Conservation (phyloP, 768 basidiomycete genomes). For the Termitomyces sp. region DNA sequence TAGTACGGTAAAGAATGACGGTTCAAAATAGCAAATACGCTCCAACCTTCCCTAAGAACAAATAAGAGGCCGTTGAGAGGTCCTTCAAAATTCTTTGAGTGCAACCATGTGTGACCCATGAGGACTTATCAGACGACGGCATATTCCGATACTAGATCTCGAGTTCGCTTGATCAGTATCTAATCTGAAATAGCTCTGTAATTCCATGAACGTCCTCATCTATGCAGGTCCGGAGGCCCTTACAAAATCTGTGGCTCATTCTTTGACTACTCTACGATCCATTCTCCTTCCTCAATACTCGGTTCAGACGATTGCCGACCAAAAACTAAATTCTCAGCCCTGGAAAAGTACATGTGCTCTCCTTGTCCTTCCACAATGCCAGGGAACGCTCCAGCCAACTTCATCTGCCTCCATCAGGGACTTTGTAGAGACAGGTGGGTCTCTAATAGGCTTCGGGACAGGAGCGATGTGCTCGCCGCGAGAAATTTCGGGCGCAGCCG, state of each 20-base stretch:
- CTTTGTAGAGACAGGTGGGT: constrained; percentile 68
- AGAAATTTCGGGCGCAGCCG: constrained; percentile 17
- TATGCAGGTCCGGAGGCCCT: constrained; percentile 63
- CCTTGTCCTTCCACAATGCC: constrained; percentile 70
- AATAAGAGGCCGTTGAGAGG: no score
- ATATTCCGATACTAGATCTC: background rate
- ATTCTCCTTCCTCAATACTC: constrained; percentile 74
- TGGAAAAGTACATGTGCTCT: constrained; percentile 77
- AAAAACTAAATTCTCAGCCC: constrained; percentile 60
- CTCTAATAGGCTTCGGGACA: constrained; percentile 61
- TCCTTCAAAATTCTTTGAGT: background rate
- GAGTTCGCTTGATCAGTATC: background rate
- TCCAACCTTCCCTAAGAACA: no score
- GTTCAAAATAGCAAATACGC: background rate
- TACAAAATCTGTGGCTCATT: constrained; percentile 37
- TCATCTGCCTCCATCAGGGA: constrained; percentile 45
- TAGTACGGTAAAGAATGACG: no score
- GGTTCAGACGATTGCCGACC: constrained; percentile 62
- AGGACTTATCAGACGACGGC: no score
- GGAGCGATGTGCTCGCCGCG: constrained; percentile 43
- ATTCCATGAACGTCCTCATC: constrained; percentile 74
- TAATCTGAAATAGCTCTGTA: background rate
- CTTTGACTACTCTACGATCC: constrained; percentile 44
- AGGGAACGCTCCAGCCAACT: constrained; percentile 35
- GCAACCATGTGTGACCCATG: no score